These are phyloP conservation scores for Haberlea rhodopensis DNA, from an alignment of 257 asterid species.

Conservation along the genomic window DNA sequence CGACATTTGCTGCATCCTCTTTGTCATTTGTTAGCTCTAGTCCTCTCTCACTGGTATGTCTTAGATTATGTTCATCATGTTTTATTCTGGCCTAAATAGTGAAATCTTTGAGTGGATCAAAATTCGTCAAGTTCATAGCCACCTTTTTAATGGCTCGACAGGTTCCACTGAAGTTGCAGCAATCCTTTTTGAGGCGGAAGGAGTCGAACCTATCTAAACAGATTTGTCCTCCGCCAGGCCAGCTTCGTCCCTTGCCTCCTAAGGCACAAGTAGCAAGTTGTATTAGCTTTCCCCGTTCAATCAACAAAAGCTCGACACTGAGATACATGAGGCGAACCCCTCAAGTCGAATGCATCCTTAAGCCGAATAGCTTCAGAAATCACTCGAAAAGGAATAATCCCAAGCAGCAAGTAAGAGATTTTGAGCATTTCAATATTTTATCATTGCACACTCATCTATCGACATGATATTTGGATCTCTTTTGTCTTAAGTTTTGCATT, in stretches of 20 bases:
- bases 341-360: slow-evolving; percentile 27
- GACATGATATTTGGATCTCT: slow-evolving; percentile 14
- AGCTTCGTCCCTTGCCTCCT: slow-evolving; percentile 17
- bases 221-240: slow-evolving; percentile 6
- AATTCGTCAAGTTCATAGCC: background rate
- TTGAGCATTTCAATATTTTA: slow-evolving; percentile 48
- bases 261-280: slow-evolving; percentile 25
- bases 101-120: background rate
- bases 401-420: slow-evolving; percentile 24
- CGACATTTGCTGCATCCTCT: slow-evolving; percentile 85
- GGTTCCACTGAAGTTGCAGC: slow-evolving; percentile 64
- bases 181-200: slow-evolving; percentile 50
- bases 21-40: slow-evolving; percentile 51
- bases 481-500: slow-evolving; percentile 40
- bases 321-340: slow-evolving; percentile 33
- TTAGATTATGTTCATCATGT: background rate
- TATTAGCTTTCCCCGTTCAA: slow-evolving; percentile 40
- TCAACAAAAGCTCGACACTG: slow-evolving; percentile 40
- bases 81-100: background rate
- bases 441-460: slow-evolving; percentile 56
- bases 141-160: slow-evolving; percentile 23
- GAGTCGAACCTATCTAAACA: slow-evolving; percentile 34
- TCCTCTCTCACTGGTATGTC: slow-evolving; percentile 43
- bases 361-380: slow-evolving; percentile 27
- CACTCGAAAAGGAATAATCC: slow-evolving; percentile 35